Percentiles rank a stretch among this genome's conserved stretches.
phyloP scores from a whole-genome alignment of 2,329 filamentous ascomycete genomes.

The Neonectria ditissima region DNA sequence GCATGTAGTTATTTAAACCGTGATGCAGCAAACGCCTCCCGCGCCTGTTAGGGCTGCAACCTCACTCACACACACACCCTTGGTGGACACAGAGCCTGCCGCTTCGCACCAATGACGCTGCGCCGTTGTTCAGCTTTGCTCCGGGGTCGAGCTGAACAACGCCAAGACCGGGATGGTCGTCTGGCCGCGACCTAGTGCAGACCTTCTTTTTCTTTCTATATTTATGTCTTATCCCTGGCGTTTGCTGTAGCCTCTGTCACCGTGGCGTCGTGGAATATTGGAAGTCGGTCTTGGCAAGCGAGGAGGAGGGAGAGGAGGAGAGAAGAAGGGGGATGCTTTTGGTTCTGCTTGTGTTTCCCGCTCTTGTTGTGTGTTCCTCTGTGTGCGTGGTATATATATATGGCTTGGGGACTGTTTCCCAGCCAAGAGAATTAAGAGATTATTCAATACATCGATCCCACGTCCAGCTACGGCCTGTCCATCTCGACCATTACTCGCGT shows the following conservation, averaged over 20 bases:
- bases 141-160: constrained; percentile 10
- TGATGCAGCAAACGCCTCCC: background rate
- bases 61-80: background rate
- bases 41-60: constrained; percentile 4
- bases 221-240: background rate
- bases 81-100: background rate
- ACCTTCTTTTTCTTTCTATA: no score
- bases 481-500: background rate
- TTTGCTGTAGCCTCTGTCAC: no score
- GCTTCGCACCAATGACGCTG: background rate
- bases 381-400: constrained; percentile 3
- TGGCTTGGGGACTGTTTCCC: background rate
- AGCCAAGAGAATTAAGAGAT: background rate
- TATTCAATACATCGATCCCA: no score
- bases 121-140: background rate
- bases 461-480: background rate
- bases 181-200: background rate
- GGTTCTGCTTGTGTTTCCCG: no score
- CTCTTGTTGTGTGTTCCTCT: no score
- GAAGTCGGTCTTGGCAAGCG: no score
- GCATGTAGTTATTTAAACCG: background rate
- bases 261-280: no score
- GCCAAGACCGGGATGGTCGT: background rate
- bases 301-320: background rate
- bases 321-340: no score